phyloP scores from a whole-genome alignment of 345 rosid genomes.

The Camelina sativa region DNA sequence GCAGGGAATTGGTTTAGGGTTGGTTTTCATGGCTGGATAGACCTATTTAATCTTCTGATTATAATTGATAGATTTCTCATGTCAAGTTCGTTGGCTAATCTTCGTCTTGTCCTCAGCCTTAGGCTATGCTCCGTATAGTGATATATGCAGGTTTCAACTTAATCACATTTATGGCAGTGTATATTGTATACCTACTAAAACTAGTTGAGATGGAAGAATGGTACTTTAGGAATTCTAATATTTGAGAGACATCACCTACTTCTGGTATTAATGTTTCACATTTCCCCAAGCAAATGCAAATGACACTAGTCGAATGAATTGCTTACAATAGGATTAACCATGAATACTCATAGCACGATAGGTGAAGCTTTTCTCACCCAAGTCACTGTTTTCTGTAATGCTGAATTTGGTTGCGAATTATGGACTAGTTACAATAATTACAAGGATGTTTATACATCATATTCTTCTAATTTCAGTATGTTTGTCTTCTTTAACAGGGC shows the following conservation, averaged over 20 bases:
- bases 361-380: conserved; percentile 16
- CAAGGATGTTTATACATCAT: neutral
- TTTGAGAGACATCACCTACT: conserved; percentile 7
- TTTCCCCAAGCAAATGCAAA: neutral
- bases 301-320: neutral
- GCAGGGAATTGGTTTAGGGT: neutral
- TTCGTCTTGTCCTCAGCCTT: conserved; percentile 17
- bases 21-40: conserved; percentile 1
- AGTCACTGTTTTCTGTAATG: conserved; percentile 20
- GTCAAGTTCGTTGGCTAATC: conserved; percentile 13
- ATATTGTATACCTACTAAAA: neutral
- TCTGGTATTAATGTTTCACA: conserved; percentile 1
- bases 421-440: conserved; percentile 3
- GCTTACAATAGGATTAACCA: conserved; percentile 5
- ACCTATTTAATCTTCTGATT: conserved; percentile 6
- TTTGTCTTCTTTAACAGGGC: conserved; percentile 39
- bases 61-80: neutral
- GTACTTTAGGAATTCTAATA: conserved; percentile 9
- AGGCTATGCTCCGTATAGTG: conserved; percentile 7
- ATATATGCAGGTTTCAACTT: conserved; percentile 1
- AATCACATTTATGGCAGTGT: conserved; percentile 16
- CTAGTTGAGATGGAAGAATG: neutral
- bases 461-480: conserved; percentile 10
- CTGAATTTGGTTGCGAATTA: conserved; percentile 29
- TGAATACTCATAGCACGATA: neutral